A percentile compares a stretch with the other conserved stretches of the same genome.
phyloP scores from a whole-genome alignment of 106 monocot genomes.

The Phalaenopsis aphrodite region DNA sequence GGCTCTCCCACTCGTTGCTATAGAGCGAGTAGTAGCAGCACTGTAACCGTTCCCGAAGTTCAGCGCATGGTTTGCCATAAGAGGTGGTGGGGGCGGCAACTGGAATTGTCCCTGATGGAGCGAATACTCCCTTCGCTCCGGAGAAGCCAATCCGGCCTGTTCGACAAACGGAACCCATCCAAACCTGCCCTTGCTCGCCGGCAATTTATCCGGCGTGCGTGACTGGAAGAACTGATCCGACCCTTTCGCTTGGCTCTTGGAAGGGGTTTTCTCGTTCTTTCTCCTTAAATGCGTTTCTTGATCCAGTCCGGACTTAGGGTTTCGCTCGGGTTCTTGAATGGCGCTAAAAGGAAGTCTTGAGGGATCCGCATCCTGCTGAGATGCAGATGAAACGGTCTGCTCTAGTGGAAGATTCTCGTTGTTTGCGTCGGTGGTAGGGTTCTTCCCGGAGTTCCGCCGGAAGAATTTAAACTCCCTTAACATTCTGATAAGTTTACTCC shows the following conservation, averaged over 20 bases:
- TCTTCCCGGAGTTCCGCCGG: constrained; percentile 31
- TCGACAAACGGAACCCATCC: constrained; percentile 55
- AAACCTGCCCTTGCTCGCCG: constrained; percentile 34
- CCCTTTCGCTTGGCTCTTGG: constrained; percentile 24
- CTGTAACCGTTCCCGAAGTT: constrained; percentile 14
- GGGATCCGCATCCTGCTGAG: constrained; percentile 26
- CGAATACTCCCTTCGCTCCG: constrained; percentile 9
- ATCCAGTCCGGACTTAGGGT: constrained; percentile 21
- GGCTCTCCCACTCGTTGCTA: constrained; percentile 35
- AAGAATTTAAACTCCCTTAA: constrained; percentile 47
- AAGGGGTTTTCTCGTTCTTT: constrained; percentile 54
- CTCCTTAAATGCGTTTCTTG: constrained; percentile 20
- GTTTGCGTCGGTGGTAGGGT: constrained; percentile 23
- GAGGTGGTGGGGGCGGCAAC: constrained; percentile 18
- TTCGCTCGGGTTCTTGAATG: constrained; percentile 42
- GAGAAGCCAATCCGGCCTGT: constrained; percentile 4
- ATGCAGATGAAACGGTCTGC: constrained; percentile 20
- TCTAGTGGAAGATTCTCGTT: constrained; percentile 45
- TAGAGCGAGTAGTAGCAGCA: constrained; percentile 52
- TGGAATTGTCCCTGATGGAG: constrained; percentile 11
- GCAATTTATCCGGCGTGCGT: constrained; percentile 67
- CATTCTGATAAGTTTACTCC: constrained; percentile 48
- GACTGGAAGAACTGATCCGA: constrained; percentile 19
- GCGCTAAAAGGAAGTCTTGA: constrained; percentile 48
- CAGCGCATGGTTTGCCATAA: constrained; percentile 16